phyloP scores from a whole-genome alignment of 768 basidiomycete genomes.

The Rhizopogon vinicolor region DNA sequence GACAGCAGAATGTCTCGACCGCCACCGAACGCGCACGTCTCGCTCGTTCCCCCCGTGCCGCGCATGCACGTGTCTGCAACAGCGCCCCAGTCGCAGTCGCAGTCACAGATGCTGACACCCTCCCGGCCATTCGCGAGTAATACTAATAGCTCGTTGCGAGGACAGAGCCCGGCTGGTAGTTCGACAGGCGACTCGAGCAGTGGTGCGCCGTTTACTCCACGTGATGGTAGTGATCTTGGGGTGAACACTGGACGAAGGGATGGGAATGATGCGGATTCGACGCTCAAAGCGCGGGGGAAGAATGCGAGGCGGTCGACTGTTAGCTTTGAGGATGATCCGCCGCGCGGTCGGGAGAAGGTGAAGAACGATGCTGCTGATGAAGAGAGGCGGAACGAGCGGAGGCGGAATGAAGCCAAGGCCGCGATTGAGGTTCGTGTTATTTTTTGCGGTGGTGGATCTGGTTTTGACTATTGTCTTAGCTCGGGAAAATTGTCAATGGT shows the following conservation, averaged over 20 bases:
- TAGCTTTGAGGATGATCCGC: constrained; percentile 55
- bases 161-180: constrained; percentile 70
- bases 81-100: constrained; percentile 12
- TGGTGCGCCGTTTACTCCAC: constrained; percentile 68
- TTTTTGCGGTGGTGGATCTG: neutral
- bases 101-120: constrained; percentile 19
- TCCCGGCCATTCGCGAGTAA: constrained; percentile 54
- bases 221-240: constrained; percentile 67
- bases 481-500: constrained; percentile 86
- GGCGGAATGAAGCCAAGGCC: constrained; percentile 80
- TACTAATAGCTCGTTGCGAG: constrained; percentile 25
- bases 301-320: constrained; percentile 60
- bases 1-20: constrained; percentile 10
- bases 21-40: constrained; percentile 4
- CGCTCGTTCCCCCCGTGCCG: constrained; percentile 7
- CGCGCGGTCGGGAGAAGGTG: constrained; percentile 25
- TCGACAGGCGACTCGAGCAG: constrained; percentile 85
- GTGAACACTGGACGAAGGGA: constrained; percentile 15
- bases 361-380: constrained; percentile 35
- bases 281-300: constrained; percentile 20
- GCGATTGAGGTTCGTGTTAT: constrained; percentile 71
- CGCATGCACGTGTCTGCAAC: constrained; percentile 9
- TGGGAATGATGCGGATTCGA: constrained; percentile 19
- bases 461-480: constrained; percentile 35
- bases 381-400: constrained; percentile 61